Conservation (phyloP, 1,284 basidiomycete species). For the Phellinidium pouzarii region DNA sequence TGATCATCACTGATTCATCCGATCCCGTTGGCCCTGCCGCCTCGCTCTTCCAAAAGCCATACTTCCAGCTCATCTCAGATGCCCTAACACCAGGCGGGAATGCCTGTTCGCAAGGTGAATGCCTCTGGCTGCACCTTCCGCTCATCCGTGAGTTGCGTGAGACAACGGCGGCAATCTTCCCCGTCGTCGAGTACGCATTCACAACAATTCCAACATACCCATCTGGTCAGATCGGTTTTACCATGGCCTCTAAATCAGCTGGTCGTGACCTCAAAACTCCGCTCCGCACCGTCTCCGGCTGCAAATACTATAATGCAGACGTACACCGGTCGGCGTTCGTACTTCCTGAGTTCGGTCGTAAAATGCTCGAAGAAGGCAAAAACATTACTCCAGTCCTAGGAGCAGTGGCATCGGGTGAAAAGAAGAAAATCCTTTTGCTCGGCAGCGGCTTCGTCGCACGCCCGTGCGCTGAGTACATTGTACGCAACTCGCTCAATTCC, state of each 20-base stretch:
- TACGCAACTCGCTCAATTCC: conserved; percentile 75
- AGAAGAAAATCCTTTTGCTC: conserved; percentile 81
- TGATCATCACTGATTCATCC: conserved; percentile 98
- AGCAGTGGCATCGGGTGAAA: conserved; percentile 36
- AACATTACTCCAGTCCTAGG: conserved; percentile 68
- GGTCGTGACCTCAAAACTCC: conserved; percentile 68
- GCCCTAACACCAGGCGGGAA: conserved; percentile 88
- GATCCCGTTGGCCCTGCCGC: conserved; percentile 97
- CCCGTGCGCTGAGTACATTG: conserved; percentile 91
- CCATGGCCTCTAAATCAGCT: conserved; percentile 81
- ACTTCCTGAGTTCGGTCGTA: conserved; percentile 87
- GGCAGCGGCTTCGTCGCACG: conserved; percentile 94
- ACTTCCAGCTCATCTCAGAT: conserved; percentile 91
- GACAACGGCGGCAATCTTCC: conserved; percentile 77
- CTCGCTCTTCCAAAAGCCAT: conserved; percentile 93
- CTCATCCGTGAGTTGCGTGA: conserved; percentile 79
- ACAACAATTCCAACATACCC: conserved; percentile 98
- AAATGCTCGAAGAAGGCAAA: conserved; percentile 65
- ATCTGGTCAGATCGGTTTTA: conserved; percentile 94
- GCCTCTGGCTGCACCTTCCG: conserved; percentile 89
- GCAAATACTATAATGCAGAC: conserved; percentile 82
- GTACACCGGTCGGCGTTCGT: conserved; percentile 85
- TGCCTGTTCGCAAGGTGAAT: conserved; percentile 96
- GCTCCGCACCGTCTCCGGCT: conserved; percentile 60
- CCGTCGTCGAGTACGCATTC: conserved; percentile 86